Evolutionary conservation across 495 filamentous ascomycete species (phyloP), one percentile per base, ranked within the genome.

Genomic region (Pyrenula massariospora): DNA sequence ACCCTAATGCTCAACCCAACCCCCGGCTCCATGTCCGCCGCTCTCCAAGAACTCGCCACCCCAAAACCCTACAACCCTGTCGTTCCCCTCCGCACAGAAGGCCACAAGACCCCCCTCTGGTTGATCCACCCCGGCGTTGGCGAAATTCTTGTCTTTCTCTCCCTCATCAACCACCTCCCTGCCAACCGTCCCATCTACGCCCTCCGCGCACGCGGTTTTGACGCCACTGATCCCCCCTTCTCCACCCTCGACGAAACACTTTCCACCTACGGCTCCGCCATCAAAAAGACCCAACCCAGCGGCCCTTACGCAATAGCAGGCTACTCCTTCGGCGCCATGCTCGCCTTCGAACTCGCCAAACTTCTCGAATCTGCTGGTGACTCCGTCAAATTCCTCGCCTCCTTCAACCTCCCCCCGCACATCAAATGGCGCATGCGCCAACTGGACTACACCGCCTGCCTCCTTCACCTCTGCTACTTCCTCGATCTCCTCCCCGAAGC

Each of bases 221-320:
- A 79, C 31, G 50, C 56, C 1, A 64, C 66, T 31, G 67, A 79
- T 54, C n/a, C 50, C 1, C 61, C 54, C 2, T 78, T 81, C 55
- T 23, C 22, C 1, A 58, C 48, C 5, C 59, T 79, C 12, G 52
- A 62, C 1, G 73, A 78, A 36, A 54, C 58, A 12, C 57, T 73
- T 25, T 53, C 54, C 0, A 73, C 66, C 0, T 85, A 82, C 61
- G 57, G 65, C 31, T 25, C 42, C 0, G 70, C 72, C 2, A 73
- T 85, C 57, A 72, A 71, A 22, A 15, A 52, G 21, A 54, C 56
- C 2, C 79, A 84, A 60, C 79, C 79, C 0, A 19, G 62, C 0
- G 81, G 82, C 2, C 80, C 81, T 0, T 84, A 85, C 58, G 73
- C 76, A 2, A 56, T 85, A 1, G 76, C 75, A 0, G 81, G 82